Percentiles rank a stretch among this genome's conserved stretches.
phyloP scores from a whole-genome alignment of 768 basidiomycete species.

The Leccinum subgranulosum region DNA sequence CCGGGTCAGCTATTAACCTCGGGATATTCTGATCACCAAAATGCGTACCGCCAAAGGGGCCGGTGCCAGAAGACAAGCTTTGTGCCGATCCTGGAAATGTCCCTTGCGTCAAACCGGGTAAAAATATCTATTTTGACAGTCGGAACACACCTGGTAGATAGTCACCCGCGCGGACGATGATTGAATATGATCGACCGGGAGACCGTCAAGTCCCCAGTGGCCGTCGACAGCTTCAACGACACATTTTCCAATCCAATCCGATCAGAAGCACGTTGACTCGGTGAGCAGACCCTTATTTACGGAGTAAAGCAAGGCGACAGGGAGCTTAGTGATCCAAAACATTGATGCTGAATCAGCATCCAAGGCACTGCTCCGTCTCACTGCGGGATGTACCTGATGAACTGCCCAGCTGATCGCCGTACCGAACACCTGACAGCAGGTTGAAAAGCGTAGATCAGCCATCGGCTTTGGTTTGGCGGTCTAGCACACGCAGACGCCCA shows the following conservation, averaged over 20 bases:
- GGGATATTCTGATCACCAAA: too few species aligned
- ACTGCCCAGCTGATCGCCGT: background rate
- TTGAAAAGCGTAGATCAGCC: background rate
- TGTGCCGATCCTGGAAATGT: background rate
- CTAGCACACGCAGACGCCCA: background rate
- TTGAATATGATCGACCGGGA: too few species aligned
- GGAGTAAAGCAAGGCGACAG: too few species aligned
- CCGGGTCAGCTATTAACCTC: too few species aligned
- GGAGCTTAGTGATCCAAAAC: background rate
- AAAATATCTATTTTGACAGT: background rate
- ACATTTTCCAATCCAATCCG: background rate
- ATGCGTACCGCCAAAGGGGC: background rate
- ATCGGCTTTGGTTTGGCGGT: background rate
- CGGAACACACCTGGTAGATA: background rate
- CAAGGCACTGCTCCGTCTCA: background rate
- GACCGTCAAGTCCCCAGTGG: too few species aligned
- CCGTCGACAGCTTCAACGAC: background rate
- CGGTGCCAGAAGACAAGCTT: background rate
- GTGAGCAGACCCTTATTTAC: background rate
- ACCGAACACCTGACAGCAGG: background rate
- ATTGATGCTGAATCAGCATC: background rate
- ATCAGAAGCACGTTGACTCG: too few species aligned
- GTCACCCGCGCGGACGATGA: too few species aligned
- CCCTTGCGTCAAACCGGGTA: background rate
- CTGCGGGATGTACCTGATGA: background rate